Evolutionary conservation across 2,329 filamentous ascomycete genomes (phyloP).

Genomic region (Verticillium albo-atrum): DNA sequence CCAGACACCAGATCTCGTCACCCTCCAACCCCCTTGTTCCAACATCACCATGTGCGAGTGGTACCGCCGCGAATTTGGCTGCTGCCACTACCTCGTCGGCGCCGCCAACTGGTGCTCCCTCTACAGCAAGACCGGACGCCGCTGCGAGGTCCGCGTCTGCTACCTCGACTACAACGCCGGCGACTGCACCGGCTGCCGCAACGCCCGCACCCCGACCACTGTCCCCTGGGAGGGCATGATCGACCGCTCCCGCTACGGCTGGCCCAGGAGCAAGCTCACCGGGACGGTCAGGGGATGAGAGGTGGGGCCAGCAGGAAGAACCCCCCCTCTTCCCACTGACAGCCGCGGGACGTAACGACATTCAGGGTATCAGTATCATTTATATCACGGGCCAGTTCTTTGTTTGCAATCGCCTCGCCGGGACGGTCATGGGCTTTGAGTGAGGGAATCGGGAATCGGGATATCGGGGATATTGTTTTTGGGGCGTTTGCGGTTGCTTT

Average conservation of each 20-base stretch:
- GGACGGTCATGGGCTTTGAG: background rate
- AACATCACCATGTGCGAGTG: conserved; percentile 11
- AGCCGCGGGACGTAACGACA: background rate
- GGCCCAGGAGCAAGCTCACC: background rate
- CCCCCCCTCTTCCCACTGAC: too few species aligned
- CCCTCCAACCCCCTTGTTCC: background rate
- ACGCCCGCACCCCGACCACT: background rate
- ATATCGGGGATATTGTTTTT: background rate
- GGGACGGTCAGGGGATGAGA: background rate
- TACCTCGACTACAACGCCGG: conserved; percentile 9
- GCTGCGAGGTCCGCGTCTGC: conserved; percentile 10
- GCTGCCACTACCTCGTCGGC: conserved; percentile 12
- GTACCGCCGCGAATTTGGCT: conserved; percentile 14
- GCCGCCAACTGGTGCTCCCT: conserved; percentile 12
- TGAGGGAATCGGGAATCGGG: background rate
- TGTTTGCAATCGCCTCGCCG: background rate
- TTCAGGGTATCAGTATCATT: background rate
- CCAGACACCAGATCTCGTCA: background rate
- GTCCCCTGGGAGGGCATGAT: conserved; percentile 10
- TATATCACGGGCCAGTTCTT: background rate
- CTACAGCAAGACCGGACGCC: conserved; percentile 12
- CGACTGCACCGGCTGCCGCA: conserved; percentile 7
- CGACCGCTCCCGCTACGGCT: conserved; percentile 2
- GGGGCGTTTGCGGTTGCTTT: background rate
- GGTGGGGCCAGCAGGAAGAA: background rate